Evolutionary conservation across 1,284 basidiomycete genomes (phyloP).

Genomic region (Exobasidium cylindrosporum): DNA sequence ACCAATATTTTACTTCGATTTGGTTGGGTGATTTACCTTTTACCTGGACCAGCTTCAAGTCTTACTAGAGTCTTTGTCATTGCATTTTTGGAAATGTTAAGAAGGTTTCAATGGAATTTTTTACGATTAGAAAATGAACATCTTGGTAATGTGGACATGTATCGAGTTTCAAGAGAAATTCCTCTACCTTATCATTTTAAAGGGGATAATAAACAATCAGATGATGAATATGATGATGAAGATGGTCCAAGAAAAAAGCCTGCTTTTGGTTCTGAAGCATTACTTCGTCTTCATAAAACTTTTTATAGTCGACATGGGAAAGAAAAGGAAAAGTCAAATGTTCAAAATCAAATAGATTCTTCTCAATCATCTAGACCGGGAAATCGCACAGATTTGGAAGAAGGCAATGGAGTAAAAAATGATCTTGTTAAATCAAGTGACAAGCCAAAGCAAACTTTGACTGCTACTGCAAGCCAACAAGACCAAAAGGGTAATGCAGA

Average conservation of each 20-base stretch:
- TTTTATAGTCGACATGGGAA: background rate
- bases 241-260: background rate
- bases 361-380: background rate
- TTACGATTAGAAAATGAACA: slow-evolving; percentile 79
- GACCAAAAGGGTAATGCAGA: background rate
- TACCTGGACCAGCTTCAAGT: slow-evolving; percentile 59
- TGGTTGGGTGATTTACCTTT: slow-evolving; percentile 76
- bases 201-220: slow-evolving; percentile 1
- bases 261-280: background rate
- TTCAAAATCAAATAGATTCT: background rate
- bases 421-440: background rate
- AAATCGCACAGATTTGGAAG: background rate
- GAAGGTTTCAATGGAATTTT: slow-evolving; percentile 89
- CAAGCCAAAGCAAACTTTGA: background rate
- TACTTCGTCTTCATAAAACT: slow-evolving; percentile 1
- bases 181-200: slow-evolving; percentile 66
- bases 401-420: background rate
- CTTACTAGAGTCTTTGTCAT: slow-evolving; percentile 65
- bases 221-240: slow-evolving; percentile 22
- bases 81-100: slow-evolving; percentile 72
- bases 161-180: slow-evolving; percentile 74
- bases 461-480: background rate
- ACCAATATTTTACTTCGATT: slow-evolving; percentile 74
- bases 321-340: background rate
- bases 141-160: slow-evolving; percentile 68